Evolutionary conservation across 2,329 filamentous ascomycete species (phyloP), one percentile per base, ranked within the genome.

Genomic region (Fusarium verticillioides): DNA sequence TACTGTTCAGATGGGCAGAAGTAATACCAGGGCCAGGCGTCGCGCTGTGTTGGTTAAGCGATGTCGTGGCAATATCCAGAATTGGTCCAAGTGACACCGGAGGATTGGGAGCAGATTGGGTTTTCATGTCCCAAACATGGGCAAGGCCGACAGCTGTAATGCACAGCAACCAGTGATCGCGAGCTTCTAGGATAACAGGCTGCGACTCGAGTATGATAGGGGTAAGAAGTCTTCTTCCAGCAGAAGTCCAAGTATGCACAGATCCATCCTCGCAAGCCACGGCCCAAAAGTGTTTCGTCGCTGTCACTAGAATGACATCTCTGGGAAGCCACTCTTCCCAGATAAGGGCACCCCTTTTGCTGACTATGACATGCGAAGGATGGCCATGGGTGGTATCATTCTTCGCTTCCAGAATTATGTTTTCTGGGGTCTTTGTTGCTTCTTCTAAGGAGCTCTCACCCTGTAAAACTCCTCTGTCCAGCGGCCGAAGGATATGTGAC

Each of bases 241-340:
- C 94, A 4, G 96, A 94, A 3, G 95, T 96, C 95, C 96, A 99
- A 13, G 94, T 89, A 79, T 97, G 94, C 12, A 99, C 81, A 23
- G 92, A 94, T 21, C 95, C 96, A 79, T 98, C 96, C 81, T 99
- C 96, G 78, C 95, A 98, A 15, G 93, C 95, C 21, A 93, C 96
- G 1, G 94, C 93, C 93, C 96, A 99, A 79, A 98, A 95, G 75
- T 93, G 91, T 76, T 92, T 91, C 81, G 95, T 98, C 5, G 95
- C 97, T 0, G 96, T 96, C 3, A 97, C 92, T 4, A 98, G 87
- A n/a, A 99, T 89, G 30, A 97, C 93, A 10, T 94, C 91, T 66
- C 92, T 89, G 0, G 96, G 95, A 19, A 99, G 84, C 77, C 94
- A 99, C 79, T 99, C 97, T 78, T 98, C 94, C 96, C 97, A 99